Evolutionary conservation across 192 early-diverging fungal species (phyloP).

Genomic region (Podochytrium sp.): DNA sequence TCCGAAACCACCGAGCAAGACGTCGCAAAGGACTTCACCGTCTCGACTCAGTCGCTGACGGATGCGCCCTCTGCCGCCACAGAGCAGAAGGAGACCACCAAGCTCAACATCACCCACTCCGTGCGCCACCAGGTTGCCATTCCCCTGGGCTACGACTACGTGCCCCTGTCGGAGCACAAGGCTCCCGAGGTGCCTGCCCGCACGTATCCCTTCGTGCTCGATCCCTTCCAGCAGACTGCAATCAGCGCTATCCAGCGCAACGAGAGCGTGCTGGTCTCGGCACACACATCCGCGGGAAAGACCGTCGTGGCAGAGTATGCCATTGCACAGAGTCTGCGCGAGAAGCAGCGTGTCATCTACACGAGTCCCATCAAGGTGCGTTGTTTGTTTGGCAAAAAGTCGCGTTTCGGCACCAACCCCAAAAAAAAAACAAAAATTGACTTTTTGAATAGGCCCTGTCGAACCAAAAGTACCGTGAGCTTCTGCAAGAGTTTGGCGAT

Average conservation of each 20-base stretch:
- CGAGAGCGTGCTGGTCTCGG: slow-evolving; percentile 94
- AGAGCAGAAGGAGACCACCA: not conserved
- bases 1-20: slow-evolving; percentile 19
- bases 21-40: slow-evolving; percentile 32
- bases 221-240: slow-evolving; percentile 93
- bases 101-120: slow-evolving; percentile 41
- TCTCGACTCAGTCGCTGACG: slow-evolving; percentile 20
- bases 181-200: slow-evolving; percentile 80
- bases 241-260: slow-evolving; percentile 87
- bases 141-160: slow-evolving; percentile 83
- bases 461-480: slow-evolving; percentile 98
- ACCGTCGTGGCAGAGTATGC: slow-evolving; percentile 99
- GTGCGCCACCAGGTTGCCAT: slow-evolving; percentile 93
- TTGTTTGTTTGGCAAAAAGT: not conserved
- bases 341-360: slow-evolving; percentile 95
- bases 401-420: not conserved
- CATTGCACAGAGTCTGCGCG: slow-evolving; percentile 83
- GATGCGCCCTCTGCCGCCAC: not conserved
- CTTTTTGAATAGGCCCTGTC: slow-evolving; percentile 72
- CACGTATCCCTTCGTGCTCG: slow-evolving; percentile 87
- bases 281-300: slow-evolving; percentile 97
- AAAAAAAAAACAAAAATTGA: not conserved
- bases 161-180: slow-evolving; percentile 85
- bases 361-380: slow-evolving; percentile 93
- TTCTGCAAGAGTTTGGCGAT: slow-evolving; percentile 94